Conservation (phyloP, 352 stramenopile genomes). For the Phytophthora sojae region DNA sequence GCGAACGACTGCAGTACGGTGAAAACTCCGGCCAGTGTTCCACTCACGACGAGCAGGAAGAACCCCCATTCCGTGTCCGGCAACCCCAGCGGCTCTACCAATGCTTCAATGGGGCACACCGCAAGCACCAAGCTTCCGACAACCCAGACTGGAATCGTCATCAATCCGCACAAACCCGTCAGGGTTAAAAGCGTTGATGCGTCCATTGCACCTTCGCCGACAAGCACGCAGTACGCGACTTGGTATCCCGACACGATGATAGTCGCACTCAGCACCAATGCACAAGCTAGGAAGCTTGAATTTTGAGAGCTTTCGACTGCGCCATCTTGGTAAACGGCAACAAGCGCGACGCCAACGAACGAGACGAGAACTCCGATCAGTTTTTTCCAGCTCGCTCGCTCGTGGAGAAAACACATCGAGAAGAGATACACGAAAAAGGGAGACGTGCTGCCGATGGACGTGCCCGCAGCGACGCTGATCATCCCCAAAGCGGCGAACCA, state of each 20-base stretch:
- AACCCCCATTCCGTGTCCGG: too few relatives aligned
- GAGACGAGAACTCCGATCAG: too few relatives aligned
- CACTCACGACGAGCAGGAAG: too few relatives aligned
- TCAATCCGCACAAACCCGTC: not conserved
- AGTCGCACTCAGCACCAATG: slow-evolving; percentile 25
- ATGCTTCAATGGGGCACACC: too few relatives aligned
- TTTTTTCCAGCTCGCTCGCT: too few relatives aligned
- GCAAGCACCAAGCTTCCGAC: not conserved
- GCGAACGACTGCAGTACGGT: not conserved
- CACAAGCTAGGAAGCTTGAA: too few relatives aligned
- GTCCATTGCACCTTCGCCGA: not conserved
- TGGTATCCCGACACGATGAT: slow-evolving; percentile 44
- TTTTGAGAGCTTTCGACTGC: too few relatives aligned
- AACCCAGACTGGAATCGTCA: not conserved
- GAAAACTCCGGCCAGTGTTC: too few relatives aligned
- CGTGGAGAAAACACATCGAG: slow-evolving; percentile 13
- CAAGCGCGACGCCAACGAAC: too few relatives aligned
- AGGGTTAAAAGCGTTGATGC: not conserved
- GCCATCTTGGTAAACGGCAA: too few relatives aligned
- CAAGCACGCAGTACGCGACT: slow-evolving; percentile 35
- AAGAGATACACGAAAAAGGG: slow-evolving; percentile 64
- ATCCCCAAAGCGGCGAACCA: slow-evolving; percentile 39
- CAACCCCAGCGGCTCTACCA: too few relatives aligned
- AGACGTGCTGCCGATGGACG: slow-evolving; percentile 54
- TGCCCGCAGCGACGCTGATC: slow-evolving; percentile 52